Conservation (phyloP, 2,329 filamentous ascomycete genomes). For the Eutypa lata region DNA sequence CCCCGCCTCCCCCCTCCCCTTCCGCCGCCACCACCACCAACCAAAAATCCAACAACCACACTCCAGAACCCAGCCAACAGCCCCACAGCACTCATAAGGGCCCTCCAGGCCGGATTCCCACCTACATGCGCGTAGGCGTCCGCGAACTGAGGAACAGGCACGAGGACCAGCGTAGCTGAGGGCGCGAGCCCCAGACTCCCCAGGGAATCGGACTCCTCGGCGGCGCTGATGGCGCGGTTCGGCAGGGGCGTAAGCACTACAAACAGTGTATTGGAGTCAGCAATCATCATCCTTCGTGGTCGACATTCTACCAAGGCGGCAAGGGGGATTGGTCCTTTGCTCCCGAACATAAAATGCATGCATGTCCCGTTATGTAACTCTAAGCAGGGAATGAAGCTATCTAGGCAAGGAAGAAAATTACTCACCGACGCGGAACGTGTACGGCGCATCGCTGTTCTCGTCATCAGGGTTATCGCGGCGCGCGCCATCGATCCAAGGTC, state of each 20-base stretch:
- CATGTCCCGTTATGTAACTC: no score
- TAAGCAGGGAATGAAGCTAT: no score
- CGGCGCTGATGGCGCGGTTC: constrained; percentile 68
- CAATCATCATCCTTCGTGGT: no score
- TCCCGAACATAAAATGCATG: no score
- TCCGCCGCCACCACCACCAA: constrained; percentile 9
- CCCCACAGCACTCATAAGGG: constrained; percentile 12
- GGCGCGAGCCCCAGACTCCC: constrained; percentile 70
- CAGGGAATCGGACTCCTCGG: constrained; percentile 70
- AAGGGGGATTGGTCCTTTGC: no score
- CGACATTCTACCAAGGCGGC: no score
- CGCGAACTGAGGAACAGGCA: constrained; percentile 58
- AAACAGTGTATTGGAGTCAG: no score
- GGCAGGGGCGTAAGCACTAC: constrained; percentile 77
- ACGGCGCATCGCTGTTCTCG: constrained; percentile 54
- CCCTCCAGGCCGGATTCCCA: constrained; percentile 26
- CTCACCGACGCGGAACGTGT: constrained; percentile 72
- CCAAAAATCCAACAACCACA: constrained; percentile 18
- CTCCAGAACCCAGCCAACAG: constrained; percentile 22
- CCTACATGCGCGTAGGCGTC: constrained; percentile 34
- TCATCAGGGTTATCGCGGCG: background rate
- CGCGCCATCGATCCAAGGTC: constrained; percentile 70
- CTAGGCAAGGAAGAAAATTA: no score
- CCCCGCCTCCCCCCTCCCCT: background rate
- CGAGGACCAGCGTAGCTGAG: constrained; percentile 77